Percentiles rank a stretch among this genome's conserved stretches.
Evolutionary conservation across 169 alveolate species (phyloP).

Genomic region (Babesia ovis): DNA sequence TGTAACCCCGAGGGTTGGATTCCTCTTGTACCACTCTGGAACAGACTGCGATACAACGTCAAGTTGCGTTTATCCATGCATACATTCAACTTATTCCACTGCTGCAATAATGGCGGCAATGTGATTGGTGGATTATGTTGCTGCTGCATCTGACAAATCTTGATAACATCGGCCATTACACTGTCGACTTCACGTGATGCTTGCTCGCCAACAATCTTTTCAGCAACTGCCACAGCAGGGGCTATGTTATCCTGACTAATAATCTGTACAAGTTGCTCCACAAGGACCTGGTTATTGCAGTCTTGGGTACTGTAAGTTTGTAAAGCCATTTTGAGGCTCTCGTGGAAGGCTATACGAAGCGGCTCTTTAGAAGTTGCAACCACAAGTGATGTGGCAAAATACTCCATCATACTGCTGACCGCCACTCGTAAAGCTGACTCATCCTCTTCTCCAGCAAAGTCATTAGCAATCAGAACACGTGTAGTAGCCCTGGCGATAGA

Average conservation of each 20-base stretch:
- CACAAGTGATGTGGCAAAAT: constrained; percentile 94
- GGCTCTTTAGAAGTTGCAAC: constrained; percentile 96
- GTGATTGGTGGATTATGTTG: constrained; percentile 2
- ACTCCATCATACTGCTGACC: constrained; percentile 88
- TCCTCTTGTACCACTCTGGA: constrained; percentile 2
- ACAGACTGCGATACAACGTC: constrained; percentile 25
- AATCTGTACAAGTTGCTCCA: constrained; percentile 87
- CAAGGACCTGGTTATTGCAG: constrained; percentile 81
- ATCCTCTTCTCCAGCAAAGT: constrained; percentile 93
- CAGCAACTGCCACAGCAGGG: constrained; percentile 92
- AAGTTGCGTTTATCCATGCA: constrained; percentile 30
- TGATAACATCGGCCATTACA: constrained; percentile 34
- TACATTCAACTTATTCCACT: constrained; percentile 50
- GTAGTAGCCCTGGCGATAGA: constrained; percentile 95
- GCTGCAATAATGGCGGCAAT: constrained; percentile 58
- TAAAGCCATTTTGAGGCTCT: constrained; percentile 86
- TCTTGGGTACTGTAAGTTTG: constrained; percentile 81
- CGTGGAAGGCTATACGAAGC: constrained; percentile 86
- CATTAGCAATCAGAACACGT: constrained; percentile 92
- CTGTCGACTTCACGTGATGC: constrained; percentile 86
- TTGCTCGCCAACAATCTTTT: constrained; percentile 91
- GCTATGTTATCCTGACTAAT: constrained; percentile 92
- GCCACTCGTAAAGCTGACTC: constrained; percentile 89
- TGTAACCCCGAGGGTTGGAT: background rate
- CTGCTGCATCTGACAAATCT: constrained; percentile 6